Evolutionary conservation across 2,329 filamentous ascomycete species (phyloP).

Genomic region (Ophiostoma perfectum): DNA sequence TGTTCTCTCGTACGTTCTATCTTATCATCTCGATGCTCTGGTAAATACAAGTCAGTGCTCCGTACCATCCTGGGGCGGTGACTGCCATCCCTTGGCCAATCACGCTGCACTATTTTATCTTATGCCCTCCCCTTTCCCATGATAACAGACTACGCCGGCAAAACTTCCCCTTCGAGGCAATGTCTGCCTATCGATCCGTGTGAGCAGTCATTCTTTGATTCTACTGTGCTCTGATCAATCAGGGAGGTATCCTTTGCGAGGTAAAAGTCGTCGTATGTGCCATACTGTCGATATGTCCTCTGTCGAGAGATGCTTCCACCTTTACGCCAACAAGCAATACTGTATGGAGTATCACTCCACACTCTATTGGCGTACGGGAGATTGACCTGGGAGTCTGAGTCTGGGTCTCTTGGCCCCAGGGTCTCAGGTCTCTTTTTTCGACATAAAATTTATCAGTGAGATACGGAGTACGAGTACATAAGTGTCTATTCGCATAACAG

Average conservation of each 20-base stretch:
- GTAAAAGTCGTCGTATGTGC: no score
- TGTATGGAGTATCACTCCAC: background rate
- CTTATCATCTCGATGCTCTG: background rate
- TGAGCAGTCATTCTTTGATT: background rate
- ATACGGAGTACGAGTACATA: background rate
- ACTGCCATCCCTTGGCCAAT: background rate
- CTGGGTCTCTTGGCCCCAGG: background rate
- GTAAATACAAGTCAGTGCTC: background rate
- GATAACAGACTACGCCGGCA: slow-evolving; percentile 7
- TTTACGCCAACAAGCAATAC: background rate
- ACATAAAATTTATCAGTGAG: background rate
- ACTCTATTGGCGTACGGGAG: slow-evolving; percentile 9
- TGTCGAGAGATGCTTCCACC: no score
- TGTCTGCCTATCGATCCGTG: slow-evolving; percentile 7
- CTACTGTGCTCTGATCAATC: background rate
- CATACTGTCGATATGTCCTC: no score
- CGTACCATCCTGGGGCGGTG: background rate
- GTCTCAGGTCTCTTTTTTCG: background rate
- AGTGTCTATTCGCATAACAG: background rate
- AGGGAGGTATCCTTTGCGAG: background rate
- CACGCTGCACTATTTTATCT: background rate
- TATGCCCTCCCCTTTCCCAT: background rate
- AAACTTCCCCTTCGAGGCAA: slow-evolving; percentile 5
- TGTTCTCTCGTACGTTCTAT: background rate
- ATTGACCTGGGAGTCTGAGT: background rate